These are phyloP conservation scores for Hanseniaspora lachancei DNA, from an alignment of 805 yeast species.

Conservation along the genomic window DNA sequence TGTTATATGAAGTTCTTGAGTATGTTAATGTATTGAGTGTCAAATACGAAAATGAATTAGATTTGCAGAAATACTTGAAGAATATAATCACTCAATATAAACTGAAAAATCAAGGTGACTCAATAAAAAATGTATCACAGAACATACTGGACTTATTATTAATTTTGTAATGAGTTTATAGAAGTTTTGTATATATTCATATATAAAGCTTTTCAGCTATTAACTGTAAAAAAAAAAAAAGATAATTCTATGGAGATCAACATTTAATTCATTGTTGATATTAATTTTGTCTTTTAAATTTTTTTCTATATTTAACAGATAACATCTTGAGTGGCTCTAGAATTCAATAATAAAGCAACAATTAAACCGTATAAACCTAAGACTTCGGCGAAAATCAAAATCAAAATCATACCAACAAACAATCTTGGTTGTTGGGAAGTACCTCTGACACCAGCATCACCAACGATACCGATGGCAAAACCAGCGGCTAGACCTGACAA, in stretches of 20 bases:
- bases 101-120: neutral
- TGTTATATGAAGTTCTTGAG: neutral
- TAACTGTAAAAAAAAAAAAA: neutral
- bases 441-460: constrained; percentile 99
- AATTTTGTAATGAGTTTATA: neutral
- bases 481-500: constrained; percentile 97
- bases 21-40: neutral
- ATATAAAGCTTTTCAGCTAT: neutral
- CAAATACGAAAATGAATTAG: neutral
- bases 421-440: constrained; percentile 96
- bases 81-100: neutral
- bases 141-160: neutral
- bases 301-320: constrained; percentile 40
- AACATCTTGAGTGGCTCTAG: constrained; percentile 91
- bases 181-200: neutral
- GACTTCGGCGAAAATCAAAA: constrained; percentile 97
- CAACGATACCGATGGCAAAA: constrained; percentile 97
- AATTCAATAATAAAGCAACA: constrained; percentile 94
- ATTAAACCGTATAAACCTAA: constrained; percentile 96
- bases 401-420: constrained; percentile 96
- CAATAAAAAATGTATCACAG: neutral
- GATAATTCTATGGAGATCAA: neutral
- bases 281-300: neutral
- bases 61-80: neutral
- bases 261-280: neutral